phyloP scores from a whole-genome alignment of 768 basidiomycete species.

The Clavaria fumosa region DNA sequence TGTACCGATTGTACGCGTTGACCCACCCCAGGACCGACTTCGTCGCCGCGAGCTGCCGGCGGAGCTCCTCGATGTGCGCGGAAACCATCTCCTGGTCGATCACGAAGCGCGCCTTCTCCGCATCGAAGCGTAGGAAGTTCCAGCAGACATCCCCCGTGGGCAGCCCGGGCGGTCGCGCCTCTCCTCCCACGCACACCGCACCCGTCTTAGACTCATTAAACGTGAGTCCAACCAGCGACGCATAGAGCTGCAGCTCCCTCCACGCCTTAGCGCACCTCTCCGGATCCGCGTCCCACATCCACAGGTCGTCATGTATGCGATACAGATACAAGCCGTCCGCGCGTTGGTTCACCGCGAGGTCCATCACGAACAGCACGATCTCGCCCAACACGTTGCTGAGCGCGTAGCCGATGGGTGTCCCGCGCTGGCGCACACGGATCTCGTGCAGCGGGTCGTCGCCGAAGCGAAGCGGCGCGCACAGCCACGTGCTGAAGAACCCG shows the following conservation, averaged over 20 bases:
- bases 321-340: slow-evolving; percentile 28
- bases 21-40: slow-evolving; percentile 26
- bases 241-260: slow-evolving; percentile 28
- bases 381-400: slow-evolving; percentile 29
- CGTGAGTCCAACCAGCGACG: slow-evolving; percentile 23
- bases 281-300: slow-evolving; percentile 25
- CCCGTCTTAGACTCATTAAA: slow-evolving; percentile 30
- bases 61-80: slow-evolving; percentile 23
- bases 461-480: slow-evolving; percentile 22
- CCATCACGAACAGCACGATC: slow-evolving; percentile 28
- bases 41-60: slow-evolving; percentile 21
- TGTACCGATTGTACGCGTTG: slow-evolving; percentile 26
- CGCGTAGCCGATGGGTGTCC: slow-evolving; percentile 28
- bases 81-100: slow-evolving; percentile 24
- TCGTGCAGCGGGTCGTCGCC: slow-evolving; percentile 15
- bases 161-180: background rate
- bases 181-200: slow-evolving; percentile 21
- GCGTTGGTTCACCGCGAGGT: slow-evolving; percentile 31
- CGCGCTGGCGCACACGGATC: slow-evolving; percentile 22
- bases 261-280: slow-evolving; percentile 22
- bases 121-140: slow-evolving; percentile 27
- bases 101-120: slow-evolving; percentile 16
- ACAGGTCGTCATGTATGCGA: slow-evolving; percentile 32
- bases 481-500: slow-evolving; percentile 20
- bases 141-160: slow-evolving; percentile 22